phyloP scores from a whole-genome alignment of 331 rosid genomes.

The Malus hybrid region DNA sequence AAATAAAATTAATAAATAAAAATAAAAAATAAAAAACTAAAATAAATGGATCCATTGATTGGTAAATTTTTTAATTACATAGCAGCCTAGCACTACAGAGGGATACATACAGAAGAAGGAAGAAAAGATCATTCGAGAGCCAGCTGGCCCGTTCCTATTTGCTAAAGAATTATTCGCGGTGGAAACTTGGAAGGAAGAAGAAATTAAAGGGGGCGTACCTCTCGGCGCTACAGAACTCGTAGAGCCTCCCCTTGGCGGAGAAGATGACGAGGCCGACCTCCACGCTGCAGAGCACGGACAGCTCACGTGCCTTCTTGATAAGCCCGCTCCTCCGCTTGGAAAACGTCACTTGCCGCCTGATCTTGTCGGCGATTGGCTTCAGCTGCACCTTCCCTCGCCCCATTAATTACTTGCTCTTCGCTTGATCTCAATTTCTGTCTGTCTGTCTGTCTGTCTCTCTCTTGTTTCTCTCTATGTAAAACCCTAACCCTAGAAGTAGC shows the following conservation, averaged over 20 bases:
- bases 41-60: background rate
- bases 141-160: background rate
- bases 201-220: constrained; percentile 13
- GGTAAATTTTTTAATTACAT: background rate
- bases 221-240: constrained; percentile 26
- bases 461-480: background rate
- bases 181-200: background rate
- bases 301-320: constrained; percentile 28
- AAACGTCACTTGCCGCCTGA: constrained; percentile 27
- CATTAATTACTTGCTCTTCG: background rate
- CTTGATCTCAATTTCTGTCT: background rate
- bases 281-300: constrained; percentile 23
- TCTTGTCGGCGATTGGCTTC: constrained; percentile 30
- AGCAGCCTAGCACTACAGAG: background rate
- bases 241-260: constrained; percentile 24
- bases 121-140: background rate
- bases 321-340: constrained; percentile 25
- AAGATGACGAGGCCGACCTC: constrained; percentile 25
- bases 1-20: too few species aligned
- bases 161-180: background rate
- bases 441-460: background rate
- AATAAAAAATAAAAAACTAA: background rate
- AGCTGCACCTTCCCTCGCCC: constrained; percentile 28
- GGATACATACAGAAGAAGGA: background rate
- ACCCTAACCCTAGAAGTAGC: background rate